Evolutionary conservation across 2,329 filamentous ascomycete species (phyloP), one percentile per base, ranked within the genome.

Genomic region (Coniochaeta ligniaria): DNA sequence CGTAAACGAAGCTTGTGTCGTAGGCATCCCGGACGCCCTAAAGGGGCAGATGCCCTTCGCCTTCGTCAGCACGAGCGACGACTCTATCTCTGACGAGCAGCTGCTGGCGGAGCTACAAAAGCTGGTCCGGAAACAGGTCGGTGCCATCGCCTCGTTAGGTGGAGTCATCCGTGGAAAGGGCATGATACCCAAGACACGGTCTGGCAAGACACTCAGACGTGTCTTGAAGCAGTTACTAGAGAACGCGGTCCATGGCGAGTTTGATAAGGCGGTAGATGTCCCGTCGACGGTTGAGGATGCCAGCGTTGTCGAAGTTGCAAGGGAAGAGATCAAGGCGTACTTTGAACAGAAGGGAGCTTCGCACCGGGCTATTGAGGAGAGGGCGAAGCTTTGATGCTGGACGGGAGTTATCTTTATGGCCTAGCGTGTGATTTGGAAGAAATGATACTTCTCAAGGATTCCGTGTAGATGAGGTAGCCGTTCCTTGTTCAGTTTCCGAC

Each of bases 11-110:
- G 90, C 89, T 59, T 92, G 91, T 66, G 90, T 97, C 1, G 87
- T 98, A 31, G 89, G 90, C 47, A 88, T 96, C 60, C 92, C 93
- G 0, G 93, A 97, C 69, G 74, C 85, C 0, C 79, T 96, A 50
- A 98, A 98, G 72, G 94, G 93, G 20, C 92, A 96, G 68, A 82
- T 96, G 6, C 93, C 94, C 0, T 96, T 98, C 69, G 93, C 92
- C 11, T 96, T 97, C 71, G 81, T 96, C 66, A 88, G 84, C 0
- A 78, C 84, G 1, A 71, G 79, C 4, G 81, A 83, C 71, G 83
- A 83, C 11, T 52, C 47, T 12, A 72, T 83, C 3, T 80, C 81
- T 0, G 76, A 80, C 35, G 63, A 70, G 2, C 60, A 74, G 52
- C 68, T 85, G 7, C 71, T 73, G 17, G 64, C 68, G n/a, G 90